Conservation (phyloP, 164 flowering plant species). For the Pachysandra terminalis region DNA sequence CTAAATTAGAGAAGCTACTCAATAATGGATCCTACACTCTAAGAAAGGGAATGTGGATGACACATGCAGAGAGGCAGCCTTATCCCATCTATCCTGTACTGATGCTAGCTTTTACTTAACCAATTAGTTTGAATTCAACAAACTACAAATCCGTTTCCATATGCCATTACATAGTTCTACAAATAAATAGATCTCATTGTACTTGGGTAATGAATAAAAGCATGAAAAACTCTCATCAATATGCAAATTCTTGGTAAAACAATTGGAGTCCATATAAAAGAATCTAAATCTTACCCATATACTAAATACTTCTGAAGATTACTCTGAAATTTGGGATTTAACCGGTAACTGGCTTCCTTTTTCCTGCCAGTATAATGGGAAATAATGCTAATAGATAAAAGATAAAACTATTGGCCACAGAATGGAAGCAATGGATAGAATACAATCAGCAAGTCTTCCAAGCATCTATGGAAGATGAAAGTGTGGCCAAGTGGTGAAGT, state of each 20-base stretch:
- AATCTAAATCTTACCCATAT: slow-evolving; percentile 55
- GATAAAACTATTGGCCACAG: no score
- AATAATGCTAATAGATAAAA: no score
- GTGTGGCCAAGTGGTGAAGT: no score
- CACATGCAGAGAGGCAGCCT: neutral
- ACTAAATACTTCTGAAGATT: slow-evolving; percentile 74
- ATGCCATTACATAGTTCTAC: no score
- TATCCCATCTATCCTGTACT: neutral
- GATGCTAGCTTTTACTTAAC: neutral
- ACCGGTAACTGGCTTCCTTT: slow-evolving; percentile 55
- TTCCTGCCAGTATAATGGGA: slow-evolving; percentile 50
- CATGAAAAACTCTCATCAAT: neutral
- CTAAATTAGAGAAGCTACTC: no score
- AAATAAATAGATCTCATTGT: neutral
- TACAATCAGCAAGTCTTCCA: no score
- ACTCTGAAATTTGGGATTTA: slow-evolving; percentile 69
- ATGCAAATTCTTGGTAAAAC: neutral
- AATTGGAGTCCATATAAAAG: neutral
- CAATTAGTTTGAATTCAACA: neutral
- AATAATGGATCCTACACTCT: neutral
- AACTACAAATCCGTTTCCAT: neutral
- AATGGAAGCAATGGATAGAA: no score
- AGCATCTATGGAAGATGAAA: no score
- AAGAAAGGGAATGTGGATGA: neutral
- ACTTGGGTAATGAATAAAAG: neutral